Percentiles rank a stretch among this genome's conserved stretches.
These are phyloP conservation scores for Aspergillus campestris DNA, from an alignment of 495 filamentous ascomycete species.

Conservation along the genomic window DNA sequence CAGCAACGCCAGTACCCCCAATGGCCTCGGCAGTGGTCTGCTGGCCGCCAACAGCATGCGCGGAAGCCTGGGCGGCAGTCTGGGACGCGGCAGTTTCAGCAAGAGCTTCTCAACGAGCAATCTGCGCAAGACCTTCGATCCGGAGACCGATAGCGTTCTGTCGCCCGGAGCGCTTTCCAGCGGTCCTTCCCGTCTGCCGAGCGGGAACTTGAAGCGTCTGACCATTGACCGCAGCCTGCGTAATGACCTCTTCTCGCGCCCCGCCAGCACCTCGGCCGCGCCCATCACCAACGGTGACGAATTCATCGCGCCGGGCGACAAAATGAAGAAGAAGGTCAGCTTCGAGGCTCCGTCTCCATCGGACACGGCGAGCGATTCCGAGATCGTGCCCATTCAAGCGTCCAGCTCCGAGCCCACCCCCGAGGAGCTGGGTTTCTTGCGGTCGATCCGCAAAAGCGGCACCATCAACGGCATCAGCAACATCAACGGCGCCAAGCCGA, in stretches of 20 bases:
- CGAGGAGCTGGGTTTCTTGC: slow-evolving; percentile 60
- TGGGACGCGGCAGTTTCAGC: slow-evolving; percentile 53
- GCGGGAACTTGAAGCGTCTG: slow-evolving; percentile 73
- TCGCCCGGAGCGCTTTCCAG: slow-evolving; percentile 78
- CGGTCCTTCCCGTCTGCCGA: slow-evolving; percentile 51
- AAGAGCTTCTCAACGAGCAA: slow-evolving; percentile 60
- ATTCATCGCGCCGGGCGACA: slow-evolving; percentile 25
- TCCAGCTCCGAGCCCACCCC: slow-evolving; percentile 47
- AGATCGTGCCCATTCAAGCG: slow-evolving; percentile 37
- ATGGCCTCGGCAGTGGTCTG: slow-evolving; percentile 55
- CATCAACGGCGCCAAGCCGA: slow-evolving; percentile 36
- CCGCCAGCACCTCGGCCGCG: slow-evolving; percentile 34
- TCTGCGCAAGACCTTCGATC: slow-evolving; percentile 54
- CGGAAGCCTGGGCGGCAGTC: slow-evolving; percentile 41
- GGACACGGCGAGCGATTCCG: slow-evolving; percentile 29
- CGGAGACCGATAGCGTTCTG: slow-evolving; percentile 71
- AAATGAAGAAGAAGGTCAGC: slow-evolving; percentile 76
- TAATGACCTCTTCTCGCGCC: slow-evolving; percentile 59
- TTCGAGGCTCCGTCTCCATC: slow-evolving; percentile 64
- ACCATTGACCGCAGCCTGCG: slow-evolving; percentile 80
- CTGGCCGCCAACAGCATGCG: slow-evolving; percentile 47
- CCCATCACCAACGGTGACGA: slow-evolving; percentile 45
- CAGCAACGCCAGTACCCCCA: slow-evolving; percentile 63
- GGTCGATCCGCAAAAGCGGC: slow-evolving; percentile 40
- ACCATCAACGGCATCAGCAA: slow-evolving; percentile 46